These are phyloP conservation scores for Xylaria sp. DNA, from an alignment of 2,329 filamentous ascomycete genomes.

Conservation along the genomic window DNA sequence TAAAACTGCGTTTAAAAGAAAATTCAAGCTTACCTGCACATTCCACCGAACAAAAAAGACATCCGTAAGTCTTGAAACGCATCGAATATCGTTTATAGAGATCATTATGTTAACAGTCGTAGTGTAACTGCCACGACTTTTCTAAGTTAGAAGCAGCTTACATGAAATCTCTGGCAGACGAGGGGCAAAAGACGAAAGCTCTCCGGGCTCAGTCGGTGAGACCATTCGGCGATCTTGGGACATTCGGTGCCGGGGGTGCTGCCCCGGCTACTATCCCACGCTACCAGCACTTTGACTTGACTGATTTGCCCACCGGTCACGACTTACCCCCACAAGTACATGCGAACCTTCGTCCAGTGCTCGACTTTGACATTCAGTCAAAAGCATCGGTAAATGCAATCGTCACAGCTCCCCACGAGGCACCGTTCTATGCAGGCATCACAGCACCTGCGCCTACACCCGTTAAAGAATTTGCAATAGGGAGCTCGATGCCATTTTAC, in stretches of 20 bases:
- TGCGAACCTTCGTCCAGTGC: slow-evolving; percentile 33
- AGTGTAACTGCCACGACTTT: slow-evolving; percentile 50
- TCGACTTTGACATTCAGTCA: slow-evolving; percentile 41
- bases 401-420: slow-evolving; percentile 35
- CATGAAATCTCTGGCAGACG: slow-evolving; percentile 14
- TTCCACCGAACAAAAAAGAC: slow-evolving; percentile 44
- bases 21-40: slow-evolving; percentile 45
- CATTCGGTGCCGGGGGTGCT: slow-evolving; percentile 44
- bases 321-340: slow-evolving; percentile 31
- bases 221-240: slow-evolving; percentile 36
- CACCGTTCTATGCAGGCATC: slow-evolving; percentile 36
- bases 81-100: background rate
- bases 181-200: slow-evolving; percentile 6
- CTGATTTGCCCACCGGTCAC: slow-evolving; percentile 34
- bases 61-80: slow-evolving; percentile 39
- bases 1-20: slow-evolving; percentile 47
- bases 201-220: slow-evolving; percentile 31
- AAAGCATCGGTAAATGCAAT: slow-evolving; percentile 38
- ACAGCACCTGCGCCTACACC: slow-evolving; percentile 27
- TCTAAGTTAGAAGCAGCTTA: slow-evolving; percentile 46
- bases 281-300: slow-evolving; percentile 35
- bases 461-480: slow-evolving; percentile 33
- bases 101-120: slow-evolving; percentile 31
- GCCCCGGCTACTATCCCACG: slow-evolving; percentile 28
- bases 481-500: slow-evolving; percentile 35